Conservation (phyloP, 768 basidiomycete species). For the Pleurotus tuoliensis region DNA sequence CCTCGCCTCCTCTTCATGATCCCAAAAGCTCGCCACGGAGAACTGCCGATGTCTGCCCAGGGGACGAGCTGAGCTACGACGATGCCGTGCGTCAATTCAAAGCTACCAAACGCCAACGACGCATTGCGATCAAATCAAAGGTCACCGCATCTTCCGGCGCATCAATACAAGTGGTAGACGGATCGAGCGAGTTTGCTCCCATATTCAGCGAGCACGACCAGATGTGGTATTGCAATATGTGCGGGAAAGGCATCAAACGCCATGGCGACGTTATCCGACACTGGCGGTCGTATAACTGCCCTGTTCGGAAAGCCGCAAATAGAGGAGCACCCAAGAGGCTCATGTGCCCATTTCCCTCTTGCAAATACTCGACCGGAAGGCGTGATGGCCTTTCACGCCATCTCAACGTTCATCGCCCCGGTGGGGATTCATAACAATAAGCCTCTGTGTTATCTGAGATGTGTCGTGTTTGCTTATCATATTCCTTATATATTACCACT, state of each 20-base stretch:
- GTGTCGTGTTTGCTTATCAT: too few relatives aligned
- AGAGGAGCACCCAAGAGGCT: conserved; percentile 4
- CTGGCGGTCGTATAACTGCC: conserved; percentile 7
- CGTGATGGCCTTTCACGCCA: conserved; percentile 5
- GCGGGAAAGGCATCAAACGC: conserved; percentile 7
- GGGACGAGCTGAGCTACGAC: not conserved
- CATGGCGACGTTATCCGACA: conserved; percentile 5
- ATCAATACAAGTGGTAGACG: not conserved
- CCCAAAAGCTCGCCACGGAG: too few relatives aligned
- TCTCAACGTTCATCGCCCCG: conserved; percentile 2
- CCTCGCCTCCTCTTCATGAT: not conserved
- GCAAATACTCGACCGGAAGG: conserved; percentile 4
- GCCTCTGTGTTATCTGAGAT: too few relatives aligned
- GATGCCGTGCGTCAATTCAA: conserved; percentile 4
- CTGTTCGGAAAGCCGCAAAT: not conserved
- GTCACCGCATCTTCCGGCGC: conserved; percentile 4
- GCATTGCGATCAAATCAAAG: conserved; percentile 1
- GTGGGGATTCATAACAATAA: not conserved
- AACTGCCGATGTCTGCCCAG: not conserved
- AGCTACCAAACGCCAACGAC: not conserved
- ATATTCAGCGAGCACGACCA: conserved; percentile 2
- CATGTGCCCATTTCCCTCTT: conserved; percentile 1
- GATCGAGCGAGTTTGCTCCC: not conserved
- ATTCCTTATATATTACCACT: too few relatives aligned
- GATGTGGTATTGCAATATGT: conserved; percentile 4